Base-by-base conservation (phyloP, 805 yeast genomes). In the Yarrowia sp. region DNA sequence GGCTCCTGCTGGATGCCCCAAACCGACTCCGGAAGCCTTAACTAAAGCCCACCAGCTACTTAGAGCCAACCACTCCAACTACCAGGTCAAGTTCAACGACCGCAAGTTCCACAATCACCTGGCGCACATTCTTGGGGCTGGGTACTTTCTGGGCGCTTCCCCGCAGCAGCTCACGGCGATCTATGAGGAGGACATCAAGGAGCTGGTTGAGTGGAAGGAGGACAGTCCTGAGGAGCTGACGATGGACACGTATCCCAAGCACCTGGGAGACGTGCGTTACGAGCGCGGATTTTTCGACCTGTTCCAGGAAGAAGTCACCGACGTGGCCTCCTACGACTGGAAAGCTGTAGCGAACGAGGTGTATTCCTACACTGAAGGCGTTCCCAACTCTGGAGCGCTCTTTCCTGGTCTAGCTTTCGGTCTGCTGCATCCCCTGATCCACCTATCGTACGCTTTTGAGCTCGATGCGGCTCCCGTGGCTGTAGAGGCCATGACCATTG, bases 171-270 rank as follows among this genome's bases (percentile, higher is more conserved):
- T 76, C 35, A 63, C 67, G 4, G 65, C 62, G 1, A 56, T 73
- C 3, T 76, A 66, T 59, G 78, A 75, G 55, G 62, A 63, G 21
- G 63, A 61, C 9, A 66, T 68, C 13, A 47, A 62, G 25, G 16
- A 64, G 3, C 66, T 72, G 31, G 68, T 62, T 10, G 63, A 38
- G 7, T 75, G 78, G 78, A 69, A 73, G n/a, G 77, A 74, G 35
- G 78, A 75, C 53, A 67, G 69, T 39, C 77, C 78, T 0, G 67
- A 68, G 13, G 79, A 72, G 33, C 74, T 76, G 21, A 73, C 76
- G 0, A 70, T 67, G 42, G 71, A 68, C 33, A 74, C 74, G 22
- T 69, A 77, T 65, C 60, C 63, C 14, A 68, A 69, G 19, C 70
- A 66, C 35, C 64, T 66, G 25, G 77, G 77, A n/a, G 62, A 73